These are phyloP conservation scores for Neurospora sp. DNA, from an alignment of 495 filamentous ascomycete genomes.

Conservation along the genomic window DNA sequence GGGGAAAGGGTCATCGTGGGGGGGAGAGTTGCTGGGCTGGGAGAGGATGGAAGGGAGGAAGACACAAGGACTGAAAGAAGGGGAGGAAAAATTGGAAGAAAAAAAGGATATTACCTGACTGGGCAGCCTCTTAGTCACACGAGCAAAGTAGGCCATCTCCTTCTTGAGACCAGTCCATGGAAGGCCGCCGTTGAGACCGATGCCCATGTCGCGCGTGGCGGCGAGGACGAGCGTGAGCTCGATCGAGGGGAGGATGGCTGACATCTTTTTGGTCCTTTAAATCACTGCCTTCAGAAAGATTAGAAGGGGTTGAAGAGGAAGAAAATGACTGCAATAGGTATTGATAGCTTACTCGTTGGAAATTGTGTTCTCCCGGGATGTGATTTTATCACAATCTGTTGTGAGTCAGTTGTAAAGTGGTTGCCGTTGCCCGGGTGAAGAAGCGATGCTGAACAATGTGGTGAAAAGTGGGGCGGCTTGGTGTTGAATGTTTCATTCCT, in stretches of 20 bases:
- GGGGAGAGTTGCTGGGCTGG: too few relatives aligned
- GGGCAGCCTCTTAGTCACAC: slow-evolving; percentile 63
- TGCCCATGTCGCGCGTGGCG: slow-evolving; percentile 69
- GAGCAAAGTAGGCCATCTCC: slow-evolving; percentile 92
- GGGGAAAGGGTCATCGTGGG: too few relatives aligned
- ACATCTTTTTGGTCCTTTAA: slow-evolving; percentile 2
- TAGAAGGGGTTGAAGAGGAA: too few relatives aligned
- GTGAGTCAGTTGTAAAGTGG: not conserved
- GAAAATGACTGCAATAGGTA: not conserved
- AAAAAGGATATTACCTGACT: slow-evolving; percentile 8
- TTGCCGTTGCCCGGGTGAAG: not conserved
- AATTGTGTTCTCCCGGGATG: not conserved
- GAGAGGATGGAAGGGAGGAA: too few relatives aligned
- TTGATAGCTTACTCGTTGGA: not conserved
- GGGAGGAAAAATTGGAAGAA: not conserved
- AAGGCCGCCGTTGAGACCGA: slow-evolving; percentile 67
- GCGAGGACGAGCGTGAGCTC: slow-evolving; percentile 69
- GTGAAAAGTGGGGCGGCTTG: not conserved
- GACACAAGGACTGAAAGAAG: not conserved
- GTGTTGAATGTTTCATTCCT: not conserved
- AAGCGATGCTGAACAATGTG: not conserved
- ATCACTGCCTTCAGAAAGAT: too few relatives aligned
- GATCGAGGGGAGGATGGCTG: slow-evolving; percentile 26
- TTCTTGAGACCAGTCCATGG: slow-evolving; percentile 81
- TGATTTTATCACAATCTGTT: not conserved